Evolutionary conservation across 345 rosid genomes (phyloP), one percentile per base, ranked within the genome.

Genomic region (Carallia pectinifolia): DNA sequence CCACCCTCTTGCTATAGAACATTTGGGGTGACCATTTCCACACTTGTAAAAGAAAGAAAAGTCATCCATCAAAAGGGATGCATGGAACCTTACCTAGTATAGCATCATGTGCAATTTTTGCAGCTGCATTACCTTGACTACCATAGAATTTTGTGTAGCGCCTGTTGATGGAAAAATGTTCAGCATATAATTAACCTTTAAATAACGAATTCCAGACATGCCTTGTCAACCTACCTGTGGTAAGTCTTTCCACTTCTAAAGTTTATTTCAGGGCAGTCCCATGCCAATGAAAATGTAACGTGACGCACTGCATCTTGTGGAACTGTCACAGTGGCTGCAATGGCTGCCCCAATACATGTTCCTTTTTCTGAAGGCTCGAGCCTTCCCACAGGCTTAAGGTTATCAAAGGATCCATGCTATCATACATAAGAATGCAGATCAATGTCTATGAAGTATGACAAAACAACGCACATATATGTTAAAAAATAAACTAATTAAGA

Each of bases 241-340:
- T 23, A 4, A 23, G 88, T 82, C 83, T 86, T 91, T 58, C 88
- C 95, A 74, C 78, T 72, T 16, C 52, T 64, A 74, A 94, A 94
- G 30, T 69, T 81, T 63, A 83, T 87, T 77, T 91, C 94, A 54
- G 97, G 98, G 69, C 96, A 90, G 84, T 91, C 97, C 98, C 97
- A 94, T 61, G 96, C 82, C 81, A 94, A 78, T 52, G 97, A 89
- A 85, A 94, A 94, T 53, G 87, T 89, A 62, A 88, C 83, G 33
- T 74, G 71, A 36, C 93, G 79, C 30, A 70, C 71, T 61, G 85
- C 79, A 74, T 80, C 87, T 6, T 89, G 74, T 61, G 86, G 87
- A 69, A 91, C 72, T 31, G 71, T 90, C 67, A 77, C 84, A 23
- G 98, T 82, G 38, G 95, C 97, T 56, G 95, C 93, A 76, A 94